Conservation (phyloP, 2,329 filamentous ascomycete species). For the Coniochaeta pulveracea region DNA sequence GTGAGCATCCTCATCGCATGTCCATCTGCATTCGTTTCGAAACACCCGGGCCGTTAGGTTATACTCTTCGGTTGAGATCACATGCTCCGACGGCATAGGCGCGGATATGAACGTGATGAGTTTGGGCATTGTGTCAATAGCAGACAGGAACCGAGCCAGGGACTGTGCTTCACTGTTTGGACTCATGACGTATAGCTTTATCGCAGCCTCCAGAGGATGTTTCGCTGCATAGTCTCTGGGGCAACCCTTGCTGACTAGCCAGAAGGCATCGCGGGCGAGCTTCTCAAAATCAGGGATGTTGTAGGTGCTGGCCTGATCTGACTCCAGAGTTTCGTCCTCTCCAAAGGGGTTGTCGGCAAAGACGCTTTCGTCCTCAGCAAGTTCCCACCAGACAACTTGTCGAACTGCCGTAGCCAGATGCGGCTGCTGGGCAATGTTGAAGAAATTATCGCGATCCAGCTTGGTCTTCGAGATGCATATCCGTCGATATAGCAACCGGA, state of each 20-base stretch:
- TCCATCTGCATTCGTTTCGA: too few species aligned
- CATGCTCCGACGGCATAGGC: not conserved
- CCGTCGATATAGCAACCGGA: not conserved
- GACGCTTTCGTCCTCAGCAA: not conserved
- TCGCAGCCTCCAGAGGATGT: too few species aligned
- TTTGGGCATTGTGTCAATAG: not conserved
- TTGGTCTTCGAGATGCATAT: not conserved
- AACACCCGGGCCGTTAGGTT: too few species aligned
- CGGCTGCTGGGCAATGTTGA: not conserved
- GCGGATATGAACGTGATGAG: not conserved
- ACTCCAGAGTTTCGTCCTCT: too few species aligned
- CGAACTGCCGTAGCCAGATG: not conserved
- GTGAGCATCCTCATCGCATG: too few species aligned
- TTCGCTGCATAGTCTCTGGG: too few species aligned
- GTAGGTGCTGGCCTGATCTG: not conserved
- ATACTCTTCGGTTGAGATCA: not conserved
- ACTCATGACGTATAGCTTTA: too few species aligned
- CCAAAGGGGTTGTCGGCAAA: not conserved
- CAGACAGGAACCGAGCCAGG: not conserved
- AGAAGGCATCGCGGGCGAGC: too few species aligned
- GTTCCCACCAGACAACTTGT: not conserved
- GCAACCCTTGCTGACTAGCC: too few species aligned
- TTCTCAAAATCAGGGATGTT: not conserved
- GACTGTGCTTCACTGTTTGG: too few species aligned
- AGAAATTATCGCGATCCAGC: not conserved